Evolutionary conservation across 306 rosid species (phyloP), one percentile per base, ranked within the genome.

Genomic region (Trichosanthes cucumerina): DNA sequence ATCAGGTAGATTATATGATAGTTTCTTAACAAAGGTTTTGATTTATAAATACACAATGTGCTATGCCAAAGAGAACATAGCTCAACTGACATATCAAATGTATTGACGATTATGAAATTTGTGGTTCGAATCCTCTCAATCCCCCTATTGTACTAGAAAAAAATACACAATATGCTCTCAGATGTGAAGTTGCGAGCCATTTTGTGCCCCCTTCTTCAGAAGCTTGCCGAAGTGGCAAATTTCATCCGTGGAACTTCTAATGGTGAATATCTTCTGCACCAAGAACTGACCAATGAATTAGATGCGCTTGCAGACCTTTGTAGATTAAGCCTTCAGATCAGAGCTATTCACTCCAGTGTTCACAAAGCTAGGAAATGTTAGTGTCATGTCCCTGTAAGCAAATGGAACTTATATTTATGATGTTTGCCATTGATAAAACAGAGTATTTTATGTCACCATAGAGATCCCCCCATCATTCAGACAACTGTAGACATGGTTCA

Each of bases 321-420:
- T 64, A 34, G 73, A n/a, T 68, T 19, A 68, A 68, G 19, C 50
- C 33, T 38, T 39, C 5, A n/a, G 15, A 68, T 39, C 52, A 68
- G 50, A 68, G 52, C 50, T n/a, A 7, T 34, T 19, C 3, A 65
- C 47, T 36, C 72, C 46, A 34, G 19, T 60, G 39, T 60, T 16
- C 69, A 90, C 84, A 81, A 93, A 91, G 85, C 93, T 91, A 53
- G 96, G 96, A 87, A 93, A 91, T 38, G 92, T 87, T 73, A 90
- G 1, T 16, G 91, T 91, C 80, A 91, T 75, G 60, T 89, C 97
- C 96, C 96, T 91, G 85, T 58, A 41, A 86, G 28, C 26, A 64
- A 64, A 34, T 34, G 34, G 44, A 64, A 3, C 46, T 64, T 9
- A 34, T 34, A 64, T 4, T 31, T 33, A 18, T 64, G 71, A 64